phyloP scores from a whole-genome alignment of 257 asterid genomes.

The Verbascum thapsus region DNA sequence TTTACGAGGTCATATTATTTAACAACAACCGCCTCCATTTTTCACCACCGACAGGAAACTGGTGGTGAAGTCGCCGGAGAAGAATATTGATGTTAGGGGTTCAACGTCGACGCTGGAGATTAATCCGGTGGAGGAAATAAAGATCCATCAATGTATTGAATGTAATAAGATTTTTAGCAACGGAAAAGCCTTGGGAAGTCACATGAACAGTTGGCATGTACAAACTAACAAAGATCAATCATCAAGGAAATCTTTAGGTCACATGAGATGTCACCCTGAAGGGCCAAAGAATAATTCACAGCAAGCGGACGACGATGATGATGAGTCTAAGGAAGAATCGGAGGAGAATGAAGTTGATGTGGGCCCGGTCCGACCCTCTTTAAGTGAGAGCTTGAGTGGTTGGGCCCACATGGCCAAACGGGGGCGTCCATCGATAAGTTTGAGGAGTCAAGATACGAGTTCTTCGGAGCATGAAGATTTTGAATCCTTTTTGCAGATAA shows the following conservation, averaged over 20 bases:
- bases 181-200: conserved; percentile 84
- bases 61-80: conserved; percentile 15
- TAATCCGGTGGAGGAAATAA: not conserved
- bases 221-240: conserved; percentile 54
- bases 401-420: conserved; percentile 45
- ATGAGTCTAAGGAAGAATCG: not conserved
- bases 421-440: too few species aligned
- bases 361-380: not conserved
- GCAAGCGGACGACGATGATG: not conserved
- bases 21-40: not conserved
- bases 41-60: not conserved
- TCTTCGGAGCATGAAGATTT: too few species aligned
- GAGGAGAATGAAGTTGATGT: not conserved
- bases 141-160: conserved; percentile 42
- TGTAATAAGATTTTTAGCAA: conserved; percentile 55
- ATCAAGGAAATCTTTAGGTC: not conserved
- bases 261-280: too few species aligned
- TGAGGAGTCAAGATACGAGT: not conserved
- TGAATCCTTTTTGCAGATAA: too few species aligned
- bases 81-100: not conserved
- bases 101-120: not conserved
- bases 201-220: conserved; percentile 76
- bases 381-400: conserved; percentile 13
- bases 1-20: too few species aligned
- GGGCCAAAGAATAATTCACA: not conserved